A percentile compares a stretch with the other conserved stretches of the same genome.
Conservation (phyloP, 2,329 filamentous ascomycete genomes). For the Fusarium newnesense region DNA sequence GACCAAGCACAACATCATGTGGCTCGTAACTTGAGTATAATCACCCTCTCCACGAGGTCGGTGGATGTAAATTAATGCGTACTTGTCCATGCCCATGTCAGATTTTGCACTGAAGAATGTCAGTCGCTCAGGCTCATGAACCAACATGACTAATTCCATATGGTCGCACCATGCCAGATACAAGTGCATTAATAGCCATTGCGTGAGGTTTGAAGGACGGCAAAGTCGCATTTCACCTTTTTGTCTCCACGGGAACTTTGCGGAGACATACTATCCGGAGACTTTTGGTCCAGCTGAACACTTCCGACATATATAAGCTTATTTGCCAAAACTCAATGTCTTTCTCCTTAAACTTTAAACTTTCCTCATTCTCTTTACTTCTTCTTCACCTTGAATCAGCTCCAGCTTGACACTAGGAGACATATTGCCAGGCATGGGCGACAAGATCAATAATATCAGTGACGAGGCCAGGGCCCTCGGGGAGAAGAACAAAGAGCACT, state of each 20-base stretch:
- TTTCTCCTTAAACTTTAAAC: rapidly evolving
- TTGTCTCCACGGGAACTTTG: background rate
- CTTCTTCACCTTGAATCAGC: rapidly evolving
- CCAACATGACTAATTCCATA: rapidly evolving
- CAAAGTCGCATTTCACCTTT: rapidly evolving
- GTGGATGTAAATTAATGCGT: background rate
- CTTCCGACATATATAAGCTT: background rate
- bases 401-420: rapidly evolving
- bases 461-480: background rate
- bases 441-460: background rate
- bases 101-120: background rate
- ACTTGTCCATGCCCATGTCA: background rate
- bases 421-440: background rate
- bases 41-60: background rate
- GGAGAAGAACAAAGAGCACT: background rate
- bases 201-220: background rate
- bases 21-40: rapidly evolving
- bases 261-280: background rate
- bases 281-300: background rate
- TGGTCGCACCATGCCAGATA: rapidly evolving
- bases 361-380: rapidly evolving
- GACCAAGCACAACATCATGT: rapidly evolving
- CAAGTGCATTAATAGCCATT: rapidly evolving
- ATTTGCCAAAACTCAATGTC: rapidly evolving
- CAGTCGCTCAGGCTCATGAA: background rate